Percentiles rank a stretch among this genome's conserved stretches.
These are phyloP conservation scores for Ophiostoma perfectum DNA, from an alignment of 2,329 filamentous ascomycete species.

Conservation along the genomic window DNA sequence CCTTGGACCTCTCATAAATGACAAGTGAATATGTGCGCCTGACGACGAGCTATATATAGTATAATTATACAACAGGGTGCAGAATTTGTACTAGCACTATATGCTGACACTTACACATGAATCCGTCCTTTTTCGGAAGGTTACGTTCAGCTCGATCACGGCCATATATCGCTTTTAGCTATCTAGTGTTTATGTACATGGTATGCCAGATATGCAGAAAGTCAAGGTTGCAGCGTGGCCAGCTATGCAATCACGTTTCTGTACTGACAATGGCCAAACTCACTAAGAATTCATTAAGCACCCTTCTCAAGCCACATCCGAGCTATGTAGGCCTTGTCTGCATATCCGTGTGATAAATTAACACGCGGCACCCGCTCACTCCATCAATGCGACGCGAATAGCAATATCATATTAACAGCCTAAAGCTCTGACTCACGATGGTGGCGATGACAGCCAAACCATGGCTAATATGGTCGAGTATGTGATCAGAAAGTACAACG, in stretches of 20 bases:
- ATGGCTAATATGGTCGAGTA: constrained; percentile 53
- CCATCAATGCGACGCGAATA: not conserved
- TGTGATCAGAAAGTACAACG: constrained; percentile 28
- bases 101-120: not conserved
- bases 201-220: not conserved
- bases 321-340: not conserved
- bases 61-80: not conserved
- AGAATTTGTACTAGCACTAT: not conserved
- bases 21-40: too few relatives aligned
- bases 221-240: not conserved
- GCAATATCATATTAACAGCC: constrained; percentile 35
- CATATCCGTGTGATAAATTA: not conserved
- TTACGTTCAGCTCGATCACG: not conserved
- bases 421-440: constrained; percentile 42
- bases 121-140: not conserved
- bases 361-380: not conserved
- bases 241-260: too few relatives aligned
- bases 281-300: too few relatives aligned
- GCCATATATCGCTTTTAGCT: not conserved
- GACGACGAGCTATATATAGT: not conserved
- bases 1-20: too few relatives aligned
- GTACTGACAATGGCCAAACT: too few relatives aligned
- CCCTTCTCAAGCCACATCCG: not conserved
- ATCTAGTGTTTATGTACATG: not conserved
- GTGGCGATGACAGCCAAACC: constrained; percentile 46